Evolutionary conservation across 768 basidiomycete species (phyloP), one percentile per base, ranked within the genome.

Genomic region (Leccinum barrowsii): DNA sequence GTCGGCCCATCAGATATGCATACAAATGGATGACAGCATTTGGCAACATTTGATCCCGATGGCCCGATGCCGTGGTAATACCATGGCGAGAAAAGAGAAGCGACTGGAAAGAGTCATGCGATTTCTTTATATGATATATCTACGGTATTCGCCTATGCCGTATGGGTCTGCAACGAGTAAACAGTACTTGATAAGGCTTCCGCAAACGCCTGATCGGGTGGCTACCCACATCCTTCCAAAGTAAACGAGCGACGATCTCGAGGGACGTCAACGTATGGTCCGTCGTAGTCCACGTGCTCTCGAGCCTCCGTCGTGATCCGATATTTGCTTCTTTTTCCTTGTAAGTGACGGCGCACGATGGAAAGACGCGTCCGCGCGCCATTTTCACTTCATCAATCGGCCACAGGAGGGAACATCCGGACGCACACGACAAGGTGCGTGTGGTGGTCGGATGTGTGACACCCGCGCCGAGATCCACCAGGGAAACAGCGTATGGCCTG

Each of bases 171-270:
- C 42, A 35, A 55, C 30, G 32, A 19, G 26, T 2, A 55, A 44
- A 51, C 54, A n/a, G 19, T 28, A 8, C 42, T 50, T 49, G 55
- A 59, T 40, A 26, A 56, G 11, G n/a, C 24, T 55, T 57, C 65
- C 50, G 37, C 47, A 61, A 51, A 22, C 37, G 47, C 28, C 55
- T 58, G 56, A 67, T 64, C 67, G 56, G 54, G 59, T 54, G 65
- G 59, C 49, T 54, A 59, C 48, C 67, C 65, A 62, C 63, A 60
- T 65, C 68, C 51, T 64, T 64, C 65, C 63, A 64, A 62, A 64
- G 54, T 13, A 34, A 52, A 50, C 50, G 21, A 44, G 54, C 13
- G 65, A 58, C 26, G 61, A 62, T 61, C 62, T 40, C 32, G 19
- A 60, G 48, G 52, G 50, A 68, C 61, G 62, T 57, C 50, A 56